Percentiles rank a stretch among this genome's conserved stretches.
Evolutionary conservation across 768 basidiomycete genomes (phyloP).

Genomic region (Lactarius trivialis): DNA sequence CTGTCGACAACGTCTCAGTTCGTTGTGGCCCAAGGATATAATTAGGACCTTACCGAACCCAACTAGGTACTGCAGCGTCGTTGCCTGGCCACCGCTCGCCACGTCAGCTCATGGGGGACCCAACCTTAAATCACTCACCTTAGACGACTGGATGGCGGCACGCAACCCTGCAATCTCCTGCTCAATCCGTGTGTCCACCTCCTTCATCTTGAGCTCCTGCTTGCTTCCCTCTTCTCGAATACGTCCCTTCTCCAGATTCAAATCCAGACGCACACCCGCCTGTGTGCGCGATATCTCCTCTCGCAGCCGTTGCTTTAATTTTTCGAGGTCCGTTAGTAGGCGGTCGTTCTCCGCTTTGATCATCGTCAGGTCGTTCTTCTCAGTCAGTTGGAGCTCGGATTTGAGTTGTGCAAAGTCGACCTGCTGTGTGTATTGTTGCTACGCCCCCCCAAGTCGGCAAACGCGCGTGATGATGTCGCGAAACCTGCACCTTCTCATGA

Average conservation of each 20-base stretch:
- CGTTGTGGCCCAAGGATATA: background rate
- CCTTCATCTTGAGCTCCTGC: constrained; percentile 94
- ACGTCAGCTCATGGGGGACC: background rate
- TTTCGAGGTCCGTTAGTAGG: constrained; percentile 85
- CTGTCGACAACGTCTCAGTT: constrained; percentile 35
- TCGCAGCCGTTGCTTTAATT: constrained; percentile 86
- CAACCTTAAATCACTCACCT: constrained; percentile 41
- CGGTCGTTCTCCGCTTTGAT: constrained; percentile 96
- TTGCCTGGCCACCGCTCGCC: constrained; percentile 44
- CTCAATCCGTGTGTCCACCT: constrained; percentile 95
- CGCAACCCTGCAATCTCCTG: constrained; percentile 86
- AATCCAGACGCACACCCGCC: constrained; percentile 85
- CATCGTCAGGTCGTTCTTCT: constrained; percentile 93
- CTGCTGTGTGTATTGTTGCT: constrained; percentile 92
- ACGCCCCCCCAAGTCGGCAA: background rate
- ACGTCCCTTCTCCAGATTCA: constrained; percentile 94
- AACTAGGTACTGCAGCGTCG: constrained; percentile 80
- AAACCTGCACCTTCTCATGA: constrained; percentile 75
- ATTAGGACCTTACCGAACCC: constrained; percentile 60
- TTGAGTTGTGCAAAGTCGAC: constrained; percentile 97
- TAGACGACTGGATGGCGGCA: constrained; percentile 79
- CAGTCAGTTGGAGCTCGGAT: constrained; percentile 91
- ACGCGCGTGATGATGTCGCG: background rate
- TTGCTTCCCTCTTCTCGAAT: constrained; percentile 89
- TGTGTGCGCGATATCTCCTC: constrained; percentile 91